Evolutionary conservation across 441 rosid species (phyloP).

Genomic region (Syzygium syzygioides): DNA sequence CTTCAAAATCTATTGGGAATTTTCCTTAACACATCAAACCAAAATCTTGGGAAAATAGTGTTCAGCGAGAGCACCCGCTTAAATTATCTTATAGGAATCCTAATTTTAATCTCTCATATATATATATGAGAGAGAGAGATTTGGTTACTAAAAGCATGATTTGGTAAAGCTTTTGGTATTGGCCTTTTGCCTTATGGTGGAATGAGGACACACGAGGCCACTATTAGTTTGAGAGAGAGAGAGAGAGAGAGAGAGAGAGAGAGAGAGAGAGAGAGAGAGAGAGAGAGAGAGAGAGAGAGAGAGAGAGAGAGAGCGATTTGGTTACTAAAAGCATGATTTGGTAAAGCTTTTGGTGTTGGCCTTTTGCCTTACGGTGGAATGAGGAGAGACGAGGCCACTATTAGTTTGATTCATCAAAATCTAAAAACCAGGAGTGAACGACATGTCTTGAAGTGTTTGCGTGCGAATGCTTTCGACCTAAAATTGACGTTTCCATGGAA

Average conservation of each 20-base stretch:
- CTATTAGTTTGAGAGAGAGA: not conserved
- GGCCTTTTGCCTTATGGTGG: not conserved
- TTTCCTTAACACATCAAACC: too few species aligned
- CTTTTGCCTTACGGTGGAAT: not conserved
- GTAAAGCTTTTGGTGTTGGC: not conserved
- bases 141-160: not conserved
- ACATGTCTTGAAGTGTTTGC: not conserved
- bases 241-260: not conserved
- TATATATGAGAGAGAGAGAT: not conserved
- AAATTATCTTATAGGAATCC: not conserved
- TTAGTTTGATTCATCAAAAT: not conserved
- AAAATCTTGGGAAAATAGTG: not conserved
- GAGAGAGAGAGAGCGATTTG: not conserved
- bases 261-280: not conserved
- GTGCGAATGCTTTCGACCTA: not conserved
- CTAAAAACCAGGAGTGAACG: not conserved
- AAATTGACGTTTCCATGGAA: not conserved
- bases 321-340: not conserved
- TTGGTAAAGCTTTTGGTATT: not conserved
- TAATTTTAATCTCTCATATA: not conserved
- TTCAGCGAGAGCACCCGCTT: not conserved
- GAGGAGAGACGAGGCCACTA: not conserved
- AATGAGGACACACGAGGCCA: not conserved
- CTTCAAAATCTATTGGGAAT: too few species aligned
- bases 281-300: not conserved